Evolutionary conservation across 495 filamentous ascomycete genomes (phyloP).

Genomic region (Hyphodiscus hymeniophilus): DNA sequence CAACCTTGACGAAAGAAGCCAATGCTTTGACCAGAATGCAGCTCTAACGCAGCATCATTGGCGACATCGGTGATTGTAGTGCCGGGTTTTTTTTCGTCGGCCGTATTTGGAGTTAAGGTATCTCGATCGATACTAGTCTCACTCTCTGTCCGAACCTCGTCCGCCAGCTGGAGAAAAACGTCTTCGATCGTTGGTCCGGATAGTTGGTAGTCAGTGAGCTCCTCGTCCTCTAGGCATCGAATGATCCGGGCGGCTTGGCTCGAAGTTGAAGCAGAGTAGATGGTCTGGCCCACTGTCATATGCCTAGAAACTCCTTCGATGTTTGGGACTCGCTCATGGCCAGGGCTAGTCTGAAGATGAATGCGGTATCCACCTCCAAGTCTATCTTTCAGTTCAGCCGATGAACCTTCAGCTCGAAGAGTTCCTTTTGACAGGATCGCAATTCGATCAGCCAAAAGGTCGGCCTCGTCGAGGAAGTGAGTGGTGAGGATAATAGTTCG

Average conservation of each 20-base stretch:
- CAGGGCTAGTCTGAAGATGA: constrained; percentile 50
- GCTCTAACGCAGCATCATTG: constrained; percentile 5
- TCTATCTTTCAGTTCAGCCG: constrained; percentile 62
- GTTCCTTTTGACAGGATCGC: constrained; percentile 68
- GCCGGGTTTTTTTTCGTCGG: neutral
- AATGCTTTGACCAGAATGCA: constrained; percentile 60
- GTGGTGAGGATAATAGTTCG: constrained; percentile 80
- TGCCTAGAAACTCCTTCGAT: constrained; percentile 49
- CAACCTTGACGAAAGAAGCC: constrained; percentile 55
- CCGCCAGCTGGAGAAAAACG: constrained; percentile 76
- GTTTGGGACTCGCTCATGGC: constrained; percentile 36
- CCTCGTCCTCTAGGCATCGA: constrained; percentile 49
- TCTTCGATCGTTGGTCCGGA: constrained; percentile 82
- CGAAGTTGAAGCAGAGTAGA: constrained; percentile 59
- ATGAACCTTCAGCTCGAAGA: constrained; percentile 64
- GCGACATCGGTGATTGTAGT: neutral
- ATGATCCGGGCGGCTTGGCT: constrained; percentile 58
- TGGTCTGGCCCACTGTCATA: constrained; percentile 55
- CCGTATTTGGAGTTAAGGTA: neutral
- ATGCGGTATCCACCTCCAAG: constrained; percentile 72
- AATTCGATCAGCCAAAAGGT: constrained; percentile 68
- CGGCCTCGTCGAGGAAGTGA: constrained; percentile 75
- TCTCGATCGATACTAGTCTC: constrained; percentile 6
- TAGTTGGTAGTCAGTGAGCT: constrained; percentile 63
- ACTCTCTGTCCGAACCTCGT: constrained; percentile 46